Conservation (phyloP, 371 early-diverging fungal species). For the Mucor sp. region DNA sequence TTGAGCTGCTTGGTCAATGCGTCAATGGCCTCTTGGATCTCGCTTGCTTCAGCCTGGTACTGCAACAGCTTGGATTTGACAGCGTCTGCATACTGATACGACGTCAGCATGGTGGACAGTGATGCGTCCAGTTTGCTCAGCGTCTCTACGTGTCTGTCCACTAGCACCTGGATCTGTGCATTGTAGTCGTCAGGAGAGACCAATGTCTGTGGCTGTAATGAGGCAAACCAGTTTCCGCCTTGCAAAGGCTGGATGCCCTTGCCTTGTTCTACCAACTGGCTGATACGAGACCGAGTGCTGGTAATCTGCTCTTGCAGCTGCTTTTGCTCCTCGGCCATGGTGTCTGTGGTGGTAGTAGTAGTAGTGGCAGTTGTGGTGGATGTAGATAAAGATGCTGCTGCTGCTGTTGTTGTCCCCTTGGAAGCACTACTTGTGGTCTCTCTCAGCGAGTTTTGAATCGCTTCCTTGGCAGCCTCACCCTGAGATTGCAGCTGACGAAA, state of each 20-base stretch:
- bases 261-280: background rate
- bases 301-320: background rate
- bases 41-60: slow-evolving; percentile 12
- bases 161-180: slow-evolving; percentile 14
- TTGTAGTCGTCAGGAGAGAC: slow-evolving; percentile 20
- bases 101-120: background rate
- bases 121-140: slow-evolving; percentile 15
- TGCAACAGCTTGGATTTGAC: slow-evolving; percentile 10
- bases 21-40: slow-evolving; percentile 20
- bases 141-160: slow-evolving; percentile 13
- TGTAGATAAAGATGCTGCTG: background rate
- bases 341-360: background rate
- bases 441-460: slow-evolving; percentile 19
- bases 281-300: slow-evolving; percentile 1
- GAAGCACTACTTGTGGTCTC: slow-evolving; percentile 7
- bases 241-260: background rate
- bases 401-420: background rate
- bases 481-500: slow-evolving; percentile 14
- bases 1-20: background rate
- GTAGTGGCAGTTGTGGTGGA: background rate
- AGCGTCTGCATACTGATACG: slow-evolving; percentile 18
- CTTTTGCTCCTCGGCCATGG: background rate
- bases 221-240: slow-evolving; percentile 17
- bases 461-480: slow-evolving; percentile 29
- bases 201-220: slow-evolving; percentile 12